Base-by-base conservation (phyloP, 2,329 filamentous ascomycete genomes). In the Calonectria leucothoes region DNA sequence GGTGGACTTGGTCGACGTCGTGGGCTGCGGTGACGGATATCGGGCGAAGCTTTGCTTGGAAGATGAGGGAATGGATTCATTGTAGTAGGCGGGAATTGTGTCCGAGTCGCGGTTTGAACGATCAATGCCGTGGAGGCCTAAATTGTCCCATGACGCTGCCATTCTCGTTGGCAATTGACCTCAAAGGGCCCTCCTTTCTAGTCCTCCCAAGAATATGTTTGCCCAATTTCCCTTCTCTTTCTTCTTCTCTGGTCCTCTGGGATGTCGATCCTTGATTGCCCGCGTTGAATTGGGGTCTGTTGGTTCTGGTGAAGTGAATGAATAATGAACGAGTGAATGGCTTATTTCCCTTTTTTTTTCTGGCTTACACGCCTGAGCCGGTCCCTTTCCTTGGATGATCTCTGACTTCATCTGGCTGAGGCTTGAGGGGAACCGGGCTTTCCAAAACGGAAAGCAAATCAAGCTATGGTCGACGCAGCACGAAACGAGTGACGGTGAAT, bases 1-100 rank as follows among this genome's bases (percentile, higher is more conserved):
- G 23, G 72, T 70, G 5, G 77, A 45, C 42, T 45, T 74, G 25
- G 76, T 78, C 14, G 79, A 81, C 4, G 70, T 77, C 27, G 76
- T 75, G 23, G 77, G 74, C 48, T 77, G 77, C n/a, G 75, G 73
- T 15, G 78, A 78, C 25, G 78, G 69, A 69, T 75, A 74, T 29
- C 72, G 74, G 20, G 71, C 66, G 45, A 76, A 77, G 66, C 74
- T 76, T 31, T 79, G 72, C 39, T 73, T 71, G 8, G 78, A 73
- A 4, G 78, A 74, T 42, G 76, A 73, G n/a, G 76, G 73, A 35
- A 61, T 39, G 7, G 71, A 69, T 25, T 80, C 74, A 67, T 74
- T 71, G 55, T 78, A 78, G 55, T 64, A 49, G 61, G 49, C n/a
- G 55, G 70, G 55, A 69, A 59, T 23, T 61, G 64, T 48, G 48